These are phyloP conservation scores for Exophiala alcalophila DNA, from an alignment of 2,329 filamentous ascomycete genomes.

Conservation along the genomic window DNA sequence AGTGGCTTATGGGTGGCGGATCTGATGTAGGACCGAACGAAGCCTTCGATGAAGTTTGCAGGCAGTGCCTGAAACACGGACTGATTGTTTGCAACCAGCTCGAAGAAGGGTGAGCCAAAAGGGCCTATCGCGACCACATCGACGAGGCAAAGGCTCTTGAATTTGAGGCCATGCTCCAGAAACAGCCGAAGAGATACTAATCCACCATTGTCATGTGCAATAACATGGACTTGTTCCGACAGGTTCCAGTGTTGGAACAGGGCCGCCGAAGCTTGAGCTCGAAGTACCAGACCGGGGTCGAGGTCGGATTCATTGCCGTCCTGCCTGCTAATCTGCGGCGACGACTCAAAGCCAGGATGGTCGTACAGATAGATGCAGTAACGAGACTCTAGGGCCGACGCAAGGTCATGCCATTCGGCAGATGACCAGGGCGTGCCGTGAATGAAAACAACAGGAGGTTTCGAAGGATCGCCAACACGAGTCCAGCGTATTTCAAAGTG, in stretches of 20 bases:
- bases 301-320: constrained; percentile 28
- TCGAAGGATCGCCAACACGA: constrained; percentile 34
- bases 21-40: constrained; percentile 42
- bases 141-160: constrained; percentile 42
- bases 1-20: constrained; percentile 38
- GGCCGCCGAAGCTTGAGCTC: constrained; percentile 40
- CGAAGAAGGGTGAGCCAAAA: constrained; percentile 46
- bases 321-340: constrained; percentile 32
- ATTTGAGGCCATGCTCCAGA: constrained; percentile 39
- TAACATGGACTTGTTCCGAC: constrained; percentile 36
- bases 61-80: constrained; percentile 37
- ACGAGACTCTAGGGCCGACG: constrained; percentile 36
- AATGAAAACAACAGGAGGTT: constrained; percentile 43
- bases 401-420: constrained; percentile 39
- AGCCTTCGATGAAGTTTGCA: constrained; percentile 37
- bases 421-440: constrained; percentile 52
- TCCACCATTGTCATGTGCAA: constrained; percentile 49
- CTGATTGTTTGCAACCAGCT: constrained; percentile 39
- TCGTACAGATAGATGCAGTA: constrained; percentile 47
- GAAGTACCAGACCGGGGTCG: constrained; percentile 40
- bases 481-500: constrained; percentile 36
- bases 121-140: constrained; percentile 46
- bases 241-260: constrained; percentile 39
- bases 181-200: constrained; percentile 41
- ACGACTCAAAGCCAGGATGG: constrained; percentile 46